Evolutionary conservation across 306 rosid species (phyloP), one percentile per base, ranked within the genome.

Genomic region (Cucurbita pepo): DNA sequence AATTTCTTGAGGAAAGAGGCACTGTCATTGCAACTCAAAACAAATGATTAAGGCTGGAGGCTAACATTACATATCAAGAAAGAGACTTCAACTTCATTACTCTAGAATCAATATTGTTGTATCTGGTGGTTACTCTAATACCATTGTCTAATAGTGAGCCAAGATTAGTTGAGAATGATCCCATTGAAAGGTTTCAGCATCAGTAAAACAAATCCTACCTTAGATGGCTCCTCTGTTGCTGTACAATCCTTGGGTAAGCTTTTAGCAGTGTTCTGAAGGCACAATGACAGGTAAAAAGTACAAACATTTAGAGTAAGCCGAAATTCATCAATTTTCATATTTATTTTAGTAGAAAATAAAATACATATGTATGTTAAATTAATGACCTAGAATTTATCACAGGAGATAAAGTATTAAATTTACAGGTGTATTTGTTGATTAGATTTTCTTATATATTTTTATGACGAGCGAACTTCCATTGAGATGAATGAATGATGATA

Each of bases 1-100:
- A 73, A 94, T 81, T 84, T 91, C 86, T 65, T 67, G 88, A 48
- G 97, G 89, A 82, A 94, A 94, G 67, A 94, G 76, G 79, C 99
- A 94, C 99, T 94, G 95, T 79, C 73, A 69, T 75, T 66, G 41
- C 63, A 18, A 77, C 64, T 60, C 51, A 77, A 52, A 61, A 72
- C 41, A 81, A 51, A 76, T 34, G 30, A 66, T 64, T 14, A 14
- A 18, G 30, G 69, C 43, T 14, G 22, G 45, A 60, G 61, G 51
- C 58, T 67, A 21, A 10, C 6, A 72, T 55, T 56, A 73, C 19
- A 44, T 47, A 69, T 48, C 30, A 69, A 48, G n/a, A 69, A 14
- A 69, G 22, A 48, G 56, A 22, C 76, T 79, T 7, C 74, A 36
- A 56, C 53, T 22, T 22, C 75, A 70, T 60, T 19, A 48, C 34